phyloP scores from a whole-genome alignment of 495 filamentous ascomycete genomes.

The Aspergillus leporis region DNA sequence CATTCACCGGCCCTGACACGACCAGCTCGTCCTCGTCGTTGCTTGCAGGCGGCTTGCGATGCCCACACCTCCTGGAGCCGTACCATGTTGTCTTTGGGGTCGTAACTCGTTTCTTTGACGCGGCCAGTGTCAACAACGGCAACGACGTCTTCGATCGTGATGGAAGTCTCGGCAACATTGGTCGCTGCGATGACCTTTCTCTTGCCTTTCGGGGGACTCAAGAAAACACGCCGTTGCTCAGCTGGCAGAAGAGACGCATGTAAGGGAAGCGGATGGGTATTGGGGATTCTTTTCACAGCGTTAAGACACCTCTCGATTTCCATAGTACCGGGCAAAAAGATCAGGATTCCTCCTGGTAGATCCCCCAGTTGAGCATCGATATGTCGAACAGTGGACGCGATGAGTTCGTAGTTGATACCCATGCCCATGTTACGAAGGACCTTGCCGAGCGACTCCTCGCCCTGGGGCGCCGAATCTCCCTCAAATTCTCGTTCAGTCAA shows the following conservation, averaged over 20 bases:
- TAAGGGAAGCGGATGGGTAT: constrained; percentile 78
- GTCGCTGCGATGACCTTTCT: constrained; percentile 92
- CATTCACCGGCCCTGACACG: constrained; percentile 87
- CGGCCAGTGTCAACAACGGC: constrained; percentile 94
- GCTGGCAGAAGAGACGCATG: constrained; percentile 87
- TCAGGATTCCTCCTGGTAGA: constrained; percentile 80
- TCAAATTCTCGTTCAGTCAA: constrained; percentile 30
- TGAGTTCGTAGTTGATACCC: constrained; percentile 89
- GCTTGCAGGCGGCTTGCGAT: constrained; percentile 91
- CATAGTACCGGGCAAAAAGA: constrained; percentile 83
- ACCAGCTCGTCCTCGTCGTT: constrained; percentile 92
- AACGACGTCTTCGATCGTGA: constrained; percentile 96
- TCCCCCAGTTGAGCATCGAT: constrained; percentile 75
- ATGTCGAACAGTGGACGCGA: constrained; percentile 71
- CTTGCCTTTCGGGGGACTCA: constrained; percentile 70
- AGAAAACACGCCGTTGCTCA: constrained; percentile 87
- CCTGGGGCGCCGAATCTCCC: constrained; percentile 40
- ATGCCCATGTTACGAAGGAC: constrained; percentile 75
- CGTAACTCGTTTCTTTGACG: constrained; percentile 95
- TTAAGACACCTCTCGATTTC: constrained; percentile 86
- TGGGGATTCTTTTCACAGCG: constrained; percentile 64
- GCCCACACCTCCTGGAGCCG: constrained; percentile 94
- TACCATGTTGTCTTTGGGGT: constrained; percentile 90
- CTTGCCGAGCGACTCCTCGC: constrained; percentile 56
- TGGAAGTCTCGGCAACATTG: constrained; percentile 97